phyloP scores from a whole-genome alignment of 2,329 filamentous ascomycete species.

The Colletotrichum salicis region DNA sequence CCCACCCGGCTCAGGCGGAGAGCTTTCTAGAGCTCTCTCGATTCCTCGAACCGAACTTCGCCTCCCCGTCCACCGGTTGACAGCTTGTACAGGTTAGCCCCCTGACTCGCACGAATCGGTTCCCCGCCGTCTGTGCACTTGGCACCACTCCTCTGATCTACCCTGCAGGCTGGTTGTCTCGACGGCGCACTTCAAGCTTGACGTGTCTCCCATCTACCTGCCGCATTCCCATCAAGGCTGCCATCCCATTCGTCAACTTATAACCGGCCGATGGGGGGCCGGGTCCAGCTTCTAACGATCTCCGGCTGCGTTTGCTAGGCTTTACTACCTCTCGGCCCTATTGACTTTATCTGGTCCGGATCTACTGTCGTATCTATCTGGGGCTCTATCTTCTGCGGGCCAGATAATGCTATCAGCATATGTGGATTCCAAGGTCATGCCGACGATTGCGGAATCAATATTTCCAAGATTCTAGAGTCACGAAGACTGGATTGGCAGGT shows the following conservation, averaged over 20 bases:
- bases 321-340: slow-evolving; percentile 7
- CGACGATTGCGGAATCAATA: slow-evolving; percentile 4
- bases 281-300: slow-evolving; percentile 6
- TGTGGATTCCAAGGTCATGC: slow-evolving; percentile 17
- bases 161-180: not conserved
- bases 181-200: slow-evolving; percentile 7
- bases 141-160: slow-evolving; percentile 17
- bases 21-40: slow-evolving; percentile 34
- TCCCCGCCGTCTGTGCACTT: slow-evolving; percentile 14
- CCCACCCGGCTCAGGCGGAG: slow-evolving; percentile 11
- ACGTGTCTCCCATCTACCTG: slow-evolving; percentile 25
- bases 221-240: slow-evolving; percentile 18
- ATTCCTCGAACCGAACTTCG: not conserved
- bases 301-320: slow-evolving; percentile 3
- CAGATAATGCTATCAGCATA: slow-evolving; percentile 1
- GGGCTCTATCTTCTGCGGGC: not conserved
- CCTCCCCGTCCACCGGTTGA: slow-evolving; percentile 6
- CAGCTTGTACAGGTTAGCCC: not conserved
- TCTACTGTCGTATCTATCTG: slow-evolving; percentile 11
- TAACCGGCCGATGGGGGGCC: not conserved
- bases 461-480: slow-evolving; percentile 7
- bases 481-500: not conserved
- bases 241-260: slow-evolving; percentile 22
- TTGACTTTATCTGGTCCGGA: slow-evolving; percentile 18
- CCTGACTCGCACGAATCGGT: slow-evolving; percentile 26